Percentiles rank a stretch among this genome's conserved stretches.
Evolutionary conservation across 129 eudicot species (phyloP).

Genomic region (Kitagawia praeruptora): DNA sequence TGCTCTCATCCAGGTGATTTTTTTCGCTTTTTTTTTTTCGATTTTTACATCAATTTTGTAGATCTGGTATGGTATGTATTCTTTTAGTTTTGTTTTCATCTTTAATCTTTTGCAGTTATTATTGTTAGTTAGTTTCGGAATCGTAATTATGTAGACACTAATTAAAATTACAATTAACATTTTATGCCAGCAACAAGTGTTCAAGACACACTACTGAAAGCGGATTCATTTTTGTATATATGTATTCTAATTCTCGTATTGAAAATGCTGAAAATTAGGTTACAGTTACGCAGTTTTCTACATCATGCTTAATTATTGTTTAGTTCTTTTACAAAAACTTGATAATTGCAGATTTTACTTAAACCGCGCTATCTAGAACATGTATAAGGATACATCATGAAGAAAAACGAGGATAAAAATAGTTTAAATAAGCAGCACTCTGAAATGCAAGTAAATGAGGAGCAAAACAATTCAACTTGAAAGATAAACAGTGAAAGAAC

Average conservation of each 20-base stretch:
- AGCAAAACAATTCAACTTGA: background rate
- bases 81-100: background rate
- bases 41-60: conserved; percentile 2
- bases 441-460: background rate
- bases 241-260: background rate
- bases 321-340: background rate
- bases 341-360: background rate
- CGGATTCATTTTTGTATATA: too few species aligned
- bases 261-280: background rate
- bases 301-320: background rate
- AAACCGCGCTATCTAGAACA: background rate
- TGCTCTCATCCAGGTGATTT: conserved; percentile 71
- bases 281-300: background rate
- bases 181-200: background rate
- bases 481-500: too few species aligned
- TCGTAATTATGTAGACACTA: background rate
- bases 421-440: background rate
- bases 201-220: background rate
- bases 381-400: background rate
- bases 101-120: background rate
- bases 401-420: background rate
- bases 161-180: background rate
- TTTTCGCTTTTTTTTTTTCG: too few species aligned
- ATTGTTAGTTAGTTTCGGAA: background rate
- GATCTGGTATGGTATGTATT: background rate